Conservation (phyloP, 2,329 filamentous ascomycete genomes). For the Colletotrichum viniferum region DNA sequence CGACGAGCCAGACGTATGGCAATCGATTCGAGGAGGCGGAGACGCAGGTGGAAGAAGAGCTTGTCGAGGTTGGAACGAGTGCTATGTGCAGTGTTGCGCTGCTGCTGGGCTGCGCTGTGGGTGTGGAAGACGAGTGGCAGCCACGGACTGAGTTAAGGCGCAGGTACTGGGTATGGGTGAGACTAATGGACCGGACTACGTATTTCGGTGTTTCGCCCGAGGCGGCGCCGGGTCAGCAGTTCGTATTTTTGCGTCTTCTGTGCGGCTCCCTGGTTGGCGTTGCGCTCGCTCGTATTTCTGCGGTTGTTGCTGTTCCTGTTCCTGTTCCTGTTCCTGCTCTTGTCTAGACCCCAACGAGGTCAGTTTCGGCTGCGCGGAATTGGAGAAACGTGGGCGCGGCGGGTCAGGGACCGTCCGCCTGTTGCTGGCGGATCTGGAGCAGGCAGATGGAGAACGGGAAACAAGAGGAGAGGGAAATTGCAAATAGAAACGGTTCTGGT, state of each 20-base stretch:
- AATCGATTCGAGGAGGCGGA: neutral
- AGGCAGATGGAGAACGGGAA: neutral
- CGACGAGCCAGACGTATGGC: neutral
- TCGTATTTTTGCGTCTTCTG: conserved; percentile 2
- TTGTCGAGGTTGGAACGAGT: neutral
- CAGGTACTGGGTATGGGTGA: neutral
- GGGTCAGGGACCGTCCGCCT: neutral
- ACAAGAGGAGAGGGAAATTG: neutral
- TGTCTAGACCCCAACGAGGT: neutral
- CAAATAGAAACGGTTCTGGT: neutral
- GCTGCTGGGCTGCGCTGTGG: neutral
- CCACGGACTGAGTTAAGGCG: neutral
- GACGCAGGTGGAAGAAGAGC: neutral
- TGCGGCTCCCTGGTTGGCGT: conserved; percentile 2
- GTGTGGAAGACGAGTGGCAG: neutral
- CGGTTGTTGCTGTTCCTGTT: neutral
- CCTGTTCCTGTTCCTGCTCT: neutral
- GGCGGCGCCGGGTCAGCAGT: neutral
- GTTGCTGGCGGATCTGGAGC: neutral
- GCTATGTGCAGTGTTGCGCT: neutral
- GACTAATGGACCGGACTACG: neutral
- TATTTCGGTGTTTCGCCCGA: neutral
- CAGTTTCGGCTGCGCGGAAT: neutral
- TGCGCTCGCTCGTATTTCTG: conserved; percentile 6
- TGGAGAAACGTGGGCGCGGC: neutral